A percentile compares a stretch with the other conserved stretches of the same genome.
phyloP scores from a whole-genome alignment of 2,329 filamentous ascomycete species.

The Trichoderma simmonsii region DNA sequence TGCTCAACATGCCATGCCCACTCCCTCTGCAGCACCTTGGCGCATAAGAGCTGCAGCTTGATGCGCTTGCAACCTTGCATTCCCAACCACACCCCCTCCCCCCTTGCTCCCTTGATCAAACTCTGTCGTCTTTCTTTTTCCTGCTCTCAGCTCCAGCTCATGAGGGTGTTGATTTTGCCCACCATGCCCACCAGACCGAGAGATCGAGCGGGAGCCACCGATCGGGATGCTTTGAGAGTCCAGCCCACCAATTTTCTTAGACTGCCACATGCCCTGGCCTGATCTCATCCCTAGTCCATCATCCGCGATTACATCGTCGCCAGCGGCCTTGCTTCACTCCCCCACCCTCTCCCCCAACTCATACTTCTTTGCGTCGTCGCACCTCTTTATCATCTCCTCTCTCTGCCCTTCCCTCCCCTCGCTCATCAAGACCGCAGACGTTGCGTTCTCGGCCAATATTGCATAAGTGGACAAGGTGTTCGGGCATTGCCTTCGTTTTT shows the following conservation, averaged over 20 bases:
- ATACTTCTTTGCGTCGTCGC: constrained; percentile 14
- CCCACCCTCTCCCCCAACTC: not conserved
- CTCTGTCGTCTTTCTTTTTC: not conserved
- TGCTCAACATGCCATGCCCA: constrained; percentile 8
- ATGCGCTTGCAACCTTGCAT: constrained; percentile 16
- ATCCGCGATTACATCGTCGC: constrained; percentile 13
- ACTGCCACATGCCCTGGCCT: constrained; percentile 12
- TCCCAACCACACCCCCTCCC: constrained; percentile 8
- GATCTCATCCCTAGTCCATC: not conserved
- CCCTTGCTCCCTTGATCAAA: constrained; percentile 4
- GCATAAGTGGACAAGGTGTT: constrained; percentile 8
- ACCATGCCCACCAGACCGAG: constrained; percentile 16
- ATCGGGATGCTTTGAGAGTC: constrained; percentile 14
- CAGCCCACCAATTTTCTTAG: constrained; percentile 3
- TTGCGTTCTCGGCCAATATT: constrained; percentile 9
- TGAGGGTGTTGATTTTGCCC: constrained; percentile 5
- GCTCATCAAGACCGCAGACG: not conserved
- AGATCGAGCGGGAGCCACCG: constrained; percentile 22
- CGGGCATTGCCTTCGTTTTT: constrained; percentile 10
- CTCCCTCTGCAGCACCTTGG: constrained; percentile 9
- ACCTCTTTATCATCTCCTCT: constrained; percentile 16
- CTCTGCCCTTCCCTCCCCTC: not conserved
- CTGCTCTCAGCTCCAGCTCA: not conserved
- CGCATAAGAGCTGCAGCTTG: constrained; percentile 15
- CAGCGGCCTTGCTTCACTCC: constrained; percentile 9